Evolutionary conservation across 164 flowering plant species (phyloP).

Genomic region (Cinnamomum chago): DNA sequence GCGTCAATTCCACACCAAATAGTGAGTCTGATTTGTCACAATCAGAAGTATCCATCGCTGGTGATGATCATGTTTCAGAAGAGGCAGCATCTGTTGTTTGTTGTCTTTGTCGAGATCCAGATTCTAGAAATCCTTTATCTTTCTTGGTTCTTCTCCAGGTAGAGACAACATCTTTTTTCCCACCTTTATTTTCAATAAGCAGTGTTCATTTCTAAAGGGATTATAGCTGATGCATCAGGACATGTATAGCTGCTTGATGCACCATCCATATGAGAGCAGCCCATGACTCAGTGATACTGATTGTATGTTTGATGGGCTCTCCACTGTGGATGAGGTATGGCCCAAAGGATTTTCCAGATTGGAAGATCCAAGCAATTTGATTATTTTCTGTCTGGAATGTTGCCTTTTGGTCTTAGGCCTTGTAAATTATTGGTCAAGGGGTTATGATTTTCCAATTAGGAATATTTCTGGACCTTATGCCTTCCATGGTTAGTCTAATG

Average conservation of each 20-base stretch:
- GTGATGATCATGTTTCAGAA: conserved; percentile 23
- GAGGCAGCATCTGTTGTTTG: conserved; percentile 48
- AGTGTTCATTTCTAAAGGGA: background rate
- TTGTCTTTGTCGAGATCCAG: conserved; percentile 85
- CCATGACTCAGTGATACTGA: background rate
- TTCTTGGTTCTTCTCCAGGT: conserved; percentile 85
- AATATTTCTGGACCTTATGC: too few relatives aligned
- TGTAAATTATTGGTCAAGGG: too few relatives aligned
- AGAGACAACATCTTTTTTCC: background rate
- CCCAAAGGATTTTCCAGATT: background rate
- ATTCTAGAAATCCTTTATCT: conserved; percentile 64
- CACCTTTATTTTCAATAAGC: background rate
- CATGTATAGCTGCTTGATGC: background rate
- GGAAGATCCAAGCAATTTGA: background rate
- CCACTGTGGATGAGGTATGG: background rate
- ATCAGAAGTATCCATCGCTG: conserved; percentile 26
- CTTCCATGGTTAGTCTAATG: too few relatives aligned
- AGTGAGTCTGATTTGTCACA: conserved; percentile 30
- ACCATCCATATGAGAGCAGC: background rate
- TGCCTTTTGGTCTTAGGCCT: background rate
- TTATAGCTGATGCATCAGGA: background rate
- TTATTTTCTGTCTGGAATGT: too few relatives aligned
- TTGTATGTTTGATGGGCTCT: background rate
- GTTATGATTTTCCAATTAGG: too few relatives aligned
- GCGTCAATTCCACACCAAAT: conserved; percentile 38